Base-by-base conservation (phyloP, 106 monocot species). In the Phalaenopsis aphrodite region DNA sequence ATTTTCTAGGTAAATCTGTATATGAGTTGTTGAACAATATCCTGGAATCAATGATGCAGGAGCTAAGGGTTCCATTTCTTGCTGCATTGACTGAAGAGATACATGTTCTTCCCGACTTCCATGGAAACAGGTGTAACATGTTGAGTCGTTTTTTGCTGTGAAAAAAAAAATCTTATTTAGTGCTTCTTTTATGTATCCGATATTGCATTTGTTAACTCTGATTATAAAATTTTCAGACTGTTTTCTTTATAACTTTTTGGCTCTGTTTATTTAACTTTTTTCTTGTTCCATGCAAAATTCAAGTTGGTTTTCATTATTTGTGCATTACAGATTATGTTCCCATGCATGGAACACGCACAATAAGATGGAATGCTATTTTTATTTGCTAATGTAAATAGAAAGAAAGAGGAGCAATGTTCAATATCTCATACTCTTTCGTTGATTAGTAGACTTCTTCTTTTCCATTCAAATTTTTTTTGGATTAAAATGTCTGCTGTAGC, bases 21-120 rank as follows among this genome's bases (percentile, higher is more conserved):
- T 98, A 83, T 76, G 84, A 94, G 45, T 80, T 94, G 61, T 75
- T 98, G 91, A 94, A 98, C 85, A 86, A 87, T 43, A 89, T 84
- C 78, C 82, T 98, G 81, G 85, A 84, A 77, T 85, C 92, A 37
- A 89, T 94, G 84, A 76, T 77, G 41, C 72, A 86, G 82, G 98
- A 94, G 47, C 39, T 78, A 55, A 85, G 86, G 47, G 85, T 75
- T 80, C 86, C 92, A 61, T 98, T 94, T 83, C 41, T 98, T 69
- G 83, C 92, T 84, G 80, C 88, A 58, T 80, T 98, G 80, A 98
- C 98, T 68, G 81, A 87, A 83, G 94, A 91, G 74, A 83, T 88
- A 55, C 98, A 98, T 83, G 88, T 98, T 46, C 94, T 98, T 78
- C 98, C 98, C 52, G 98, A 98, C 77, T 98, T 92, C 76, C 94